These are phyloP conservation scores for Odontarrhena argentea DNA, from an alignment of 345 rosid species.

Conservation along the genomic window DNA sequence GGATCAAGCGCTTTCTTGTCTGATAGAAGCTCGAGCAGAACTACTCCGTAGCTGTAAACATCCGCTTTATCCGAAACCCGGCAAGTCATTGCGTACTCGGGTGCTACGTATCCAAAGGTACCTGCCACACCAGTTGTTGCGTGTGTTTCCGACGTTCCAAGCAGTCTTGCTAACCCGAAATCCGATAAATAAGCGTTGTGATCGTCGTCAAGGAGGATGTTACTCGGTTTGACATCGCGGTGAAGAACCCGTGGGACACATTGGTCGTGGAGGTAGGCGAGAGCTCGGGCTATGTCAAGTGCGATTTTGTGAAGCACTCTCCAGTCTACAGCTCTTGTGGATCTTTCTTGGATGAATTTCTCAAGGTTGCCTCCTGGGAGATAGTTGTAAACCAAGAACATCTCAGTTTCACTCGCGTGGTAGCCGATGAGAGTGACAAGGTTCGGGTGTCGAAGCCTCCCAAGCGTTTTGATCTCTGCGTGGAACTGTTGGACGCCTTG, in stretches of 20 bases:
- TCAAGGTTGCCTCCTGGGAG: conserved; percentile 67
- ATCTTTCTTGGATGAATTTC: conserved; percentile 58
- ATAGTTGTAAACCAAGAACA: conserved; percentile 66
- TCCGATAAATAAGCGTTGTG: conserved; percentile 83
- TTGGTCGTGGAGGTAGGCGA: conserved; percentile 81
- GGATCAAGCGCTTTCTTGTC: conserved; percentile 95
- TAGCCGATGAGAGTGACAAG: conserved; percentile 62
- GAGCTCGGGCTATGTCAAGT: conserved; percentile 79
- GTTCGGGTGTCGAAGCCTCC: conserved; percentile 55
- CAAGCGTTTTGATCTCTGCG: conserved; percentile 65
- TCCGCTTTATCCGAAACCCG: conserved; percentile 96
- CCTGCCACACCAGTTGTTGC: conserved; percentile 97
- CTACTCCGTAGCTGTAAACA: conserved; percentile 95
- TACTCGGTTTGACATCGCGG: conserved; percentile 94
- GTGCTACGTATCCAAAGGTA: conserved; percentile 94
- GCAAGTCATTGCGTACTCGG: conserved; percentile 96
- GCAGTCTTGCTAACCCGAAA: conserved; percentile 86
- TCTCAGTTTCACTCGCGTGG: conserved; percentile 63
- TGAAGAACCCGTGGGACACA: conserved; percentile 91
- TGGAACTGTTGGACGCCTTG: conserved; percentile 63
- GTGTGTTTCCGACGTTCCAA: conserved; percentile 94
- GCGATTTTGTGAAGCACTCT: conserved; percentile 85
- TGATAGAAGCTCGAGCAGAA: conserved; percentile 82
- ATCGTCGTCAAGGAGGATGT: conserved; percentile 78
- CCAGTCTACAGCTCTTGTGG: conserved; percentile 59